These are phyloP conservation scores for Orobanche coerulescens DNA, from an alignment of 257 asterid species.

Conservation along the genomic window DNA sequence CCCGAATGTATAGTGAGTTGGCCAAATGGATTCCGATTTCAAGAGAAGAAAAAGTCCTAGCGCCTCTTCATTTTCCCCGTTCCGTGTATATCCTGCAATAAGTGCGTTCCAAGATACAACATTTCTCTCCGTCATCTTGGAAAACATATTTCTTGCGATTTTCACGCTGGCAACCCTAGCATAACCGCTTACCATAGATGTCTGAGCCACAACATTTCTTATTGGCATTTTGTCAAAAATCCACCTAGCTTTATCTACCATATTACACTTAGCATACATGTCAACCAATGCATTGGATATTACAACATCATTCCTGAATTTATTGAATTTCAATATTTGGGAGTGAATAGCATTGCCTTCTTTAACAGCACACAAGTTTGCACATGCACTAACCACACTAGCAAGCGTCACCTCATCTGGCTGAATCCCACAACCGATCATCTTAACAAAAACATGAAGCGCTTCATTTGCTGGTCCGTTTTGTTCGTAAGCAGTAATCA, in stretches of 20 bases:
- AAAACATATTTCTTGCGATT: slow-evolving; percentile 45
- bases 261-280: slow-evolving; percentile 48
- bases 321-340: slow-evolving; percentile 1
- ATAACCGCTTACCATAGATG: slow-evolving; percentile 29
- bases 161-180: slow-evolving; percentile 31
- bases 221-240: slow-evolving; percentile 45
- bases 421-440: slow-evolving; percentile 39
- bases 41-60: slow-evolving; percentile 45
- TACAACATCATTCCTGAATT: slow-evolving; percentile 33
- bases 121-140: slow-evolving; percentile 30
- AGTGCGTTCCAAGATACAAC: slow-evolving; percentile 39
- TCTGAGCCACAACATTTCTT: slow-evolving; percentile 48
- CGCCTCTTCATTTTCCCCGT: slow-evolving; percentile 33
- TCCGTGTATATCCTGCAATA: slow-evolving; percentile 37
- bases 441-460: slow-evolving; percentile 11
- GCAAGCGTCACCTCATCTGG: slow-evolving; percentile 60
- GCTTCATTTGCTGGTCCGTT: slow-evolving; percentile 34
- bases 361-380: slow-evolving; percentile 35
- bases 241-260: slow-evolving; percentile 47
- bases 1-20: slow-evolving; percentile 53
- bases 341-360: slow-evolving; percentile 45
- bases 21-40: slow-evolving; percentile 43
- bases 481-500: slow-evolving; percentile 51
- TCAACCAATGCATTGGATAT: slow-evolving; percentile 51
- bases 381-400: slow-evolving; percentile 55